Evolutionary conservation across 805 yeast species (phyloP).

Genomic region (Ogataea nonfermentans): DNA sequence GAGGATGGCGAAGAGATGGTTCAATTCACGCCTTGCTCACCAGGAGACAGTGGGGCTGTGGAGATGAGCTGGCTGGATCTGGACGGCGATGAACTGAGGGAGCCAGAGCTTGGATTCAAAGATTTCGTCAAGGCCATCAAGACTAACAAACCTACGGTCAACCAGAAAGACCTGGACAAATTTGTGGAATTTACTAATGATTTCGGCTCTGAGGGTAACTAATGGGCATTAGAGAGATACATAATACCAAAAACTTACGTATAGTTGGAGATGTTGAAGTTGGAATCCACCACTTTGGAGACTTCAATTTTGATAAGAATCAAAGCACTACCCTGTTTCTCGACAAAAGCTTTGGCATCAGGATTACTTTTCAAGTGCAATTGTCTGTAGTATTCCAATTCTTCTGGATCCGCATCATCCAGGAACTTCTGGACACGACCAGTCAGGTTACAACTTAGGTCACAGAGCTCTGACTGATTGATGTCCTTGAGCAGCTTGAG

Average conservation of each 20-base stretch:
- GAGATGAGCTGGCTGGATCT: constrained; percentile 95
- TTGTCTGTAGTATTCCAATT: constrained; percentile 58
- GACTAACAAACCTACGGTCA: constrained; percentile 92
- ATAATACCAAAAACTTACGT: constrained; percentile 6
- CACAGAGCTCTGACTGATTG: constrained; percentile 76
- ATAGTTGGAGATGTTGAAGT: constrained; percentile 50
- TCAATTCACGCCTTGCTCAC: constrained; percentile 88
- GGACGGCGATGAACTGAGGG: constrained; percentile 82
- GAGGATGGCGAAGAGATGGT: constrained; percentile 35
- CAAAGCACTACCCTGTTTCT: constrained; percentile 61
- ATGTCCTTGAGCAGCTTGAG: constrained; percentile 66
- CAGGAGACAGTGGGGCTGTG: constrained; percentile 83
- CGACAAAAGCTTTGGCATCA: constrained; percentile 67
- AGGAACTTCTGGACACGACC: constrained; percentile 64
- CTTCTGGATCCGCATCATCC: constrained; percentile 38
- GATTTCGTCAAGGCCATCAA: constrained; percentile 93
- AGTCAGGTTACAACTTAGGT: constrained; percentile 76
- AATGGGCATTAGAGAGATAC: not conserved
- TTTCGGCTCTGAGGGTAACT: constrained; percentile 97
- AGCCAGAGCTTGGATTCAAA: constrained; percentile 84
- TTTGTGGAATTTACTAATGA: constrained; percentile 89
- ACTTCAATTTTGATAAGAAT: constrained; percentile 61
- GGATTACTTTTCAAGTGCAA: constrained; percentile 62
- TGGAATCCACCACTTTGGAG: constrained; percentile 78
- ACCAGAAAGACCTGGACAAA: constrained; percentile 72